Percentiles rank a stretch among this genome's conserved stretches.
These are phyloP conservation scores for Aspergillus cejpii DNA, from an alignment of 2,329 filamentous ascomycete species.

Conservation along the genomic window DNA sequence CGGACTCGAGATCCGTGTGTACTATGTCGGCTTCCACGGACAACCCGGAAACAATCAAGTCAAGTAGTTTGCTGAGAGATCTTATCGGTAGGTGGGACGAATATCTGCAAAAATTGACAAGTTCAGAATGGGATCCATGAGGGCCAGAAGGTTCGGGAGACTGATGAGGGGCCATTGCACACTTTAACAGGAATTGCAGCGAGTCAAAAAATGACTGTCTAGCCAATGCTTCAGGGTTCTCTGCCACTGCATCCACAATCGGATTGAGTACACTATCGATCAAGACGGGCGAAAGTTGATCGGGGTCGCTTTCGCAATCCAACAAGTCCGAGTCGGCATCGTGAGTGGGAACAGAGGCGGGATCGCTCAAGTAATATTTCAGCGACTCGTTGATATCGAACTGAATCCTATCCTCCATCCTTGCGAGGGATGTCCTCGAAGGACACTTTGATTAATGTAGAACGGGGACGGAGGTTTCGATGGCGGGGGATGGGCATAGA, in stretches of 20 bases:
- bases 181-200: slow-evolving; percentile 94
- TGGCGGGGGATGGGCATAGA: slow-evolving; percentile 8
- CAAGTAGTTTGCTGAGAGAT: slow-evolving; percentile 85
- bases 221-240: slow-evolving; percentile 81
- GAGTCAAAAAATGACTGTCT: slow-evolving; percentile 79
- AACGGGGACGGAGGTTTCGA: slow-evolving; percentile 1
- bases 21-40: slow-evolving; percentile 79
- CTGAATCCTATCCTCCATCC: slow-evolving; percentile 59
- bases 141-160: slow-evolving; percentile 27
- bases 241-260: slow-evolving; percentile 85
- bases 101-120: slow-evolving; percentile 64
- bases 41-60: slow-evolving; percentile 78
- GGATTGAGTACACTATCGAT: slow-evolving; percentile 83
- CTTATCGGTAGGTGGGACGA: slow-evolving; percentile 70
- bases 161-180: slow-evolving; percentile 53
- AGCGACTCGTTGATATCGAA: slow-evolving; percentile 97
- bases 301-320: slow-evolving; percentile 88
- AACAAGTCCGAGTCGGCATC: slow-evolving; percentile 77
- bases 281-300: slow-evolving; percentile 67
- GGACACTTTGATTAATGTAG: slow-evolving; percentile 7
- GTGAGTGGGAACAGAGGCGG: slow-evolving; percentile 69
- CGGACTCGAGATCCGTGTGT: slow-evolving; percentile 77
- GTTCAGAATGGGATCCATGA: slow-evolving; percentile 54
- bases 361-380: slow-evolving; percentile 95
- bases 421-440: slow-evolving; percentile 29